Conservation (phyloP, 2,329 filamentous ascomycete species). For the Aspergillus bombycis region DNA sequence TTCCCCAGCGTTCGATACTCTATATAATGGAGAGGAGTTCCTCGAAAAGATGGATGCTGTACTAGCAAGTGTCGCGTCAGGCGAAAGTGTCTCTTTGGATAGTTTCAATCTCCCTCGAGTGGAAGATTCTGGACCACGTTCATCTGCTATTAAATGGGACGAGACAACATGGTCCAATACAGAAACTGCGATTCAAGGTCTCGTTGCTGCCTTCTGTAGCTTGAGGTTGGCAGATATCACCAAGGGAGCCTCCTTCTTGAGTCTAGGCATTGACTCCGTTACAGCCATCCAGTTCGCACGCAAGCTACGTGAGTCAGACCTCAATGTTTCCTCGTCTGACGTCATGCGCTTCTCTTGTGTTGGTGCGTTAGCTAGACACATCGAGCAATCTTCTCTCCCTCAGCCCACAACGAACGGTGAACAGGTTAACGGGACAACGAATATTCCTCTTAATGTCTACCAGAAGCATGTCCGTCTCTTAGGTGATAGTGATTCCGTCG, state of each 20-base stretch:
- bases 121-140: neutral
- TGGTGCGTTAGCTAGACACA: constrained; percentile 26
- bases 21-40: constrained; percentile 27
- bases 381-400: constrained; percentile 16
- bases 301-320: constrained; percentile 29
- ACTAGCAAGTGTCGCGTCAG: constrained; percentile 29
- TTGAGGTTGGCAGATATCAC: constrained; percentile 27
- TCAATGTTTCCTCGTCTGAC: constrained; percentile 38
- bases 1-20: constrained; percentile 29
- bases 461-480: constrained; percentile 22
- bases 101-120: constrained; percentile 25
- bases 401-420: constrained; percentile 12
- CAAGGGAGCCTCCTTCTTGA: constrained; percentile 36
- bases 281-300: constrained; percentile 38
- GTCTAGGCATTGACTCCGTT: constrained; percentile 38
- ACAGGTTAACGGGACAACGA: neutral
- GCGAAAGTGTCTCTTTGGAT: constrained; percentile 27
- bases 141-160: constrained; percentile 21
- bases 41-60: constrained; percentile 38
- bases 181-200: constrained; percentile 28
- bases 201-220: constrained; percentile 28
- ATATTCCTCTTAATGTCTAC: constrained; percentile 15
- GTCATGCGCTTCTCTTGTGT: constrained; percentile 39
- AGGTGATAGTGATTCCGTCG: constrained; percentile 23
- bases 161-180: constrained; percentile 25